A percentile compares a stretch with the other conserved stretches of the same genome.
Conservation (phyloP, 495 filamentous ascomycete genomes). For the Oleoguttula mirabilis region DNA sequence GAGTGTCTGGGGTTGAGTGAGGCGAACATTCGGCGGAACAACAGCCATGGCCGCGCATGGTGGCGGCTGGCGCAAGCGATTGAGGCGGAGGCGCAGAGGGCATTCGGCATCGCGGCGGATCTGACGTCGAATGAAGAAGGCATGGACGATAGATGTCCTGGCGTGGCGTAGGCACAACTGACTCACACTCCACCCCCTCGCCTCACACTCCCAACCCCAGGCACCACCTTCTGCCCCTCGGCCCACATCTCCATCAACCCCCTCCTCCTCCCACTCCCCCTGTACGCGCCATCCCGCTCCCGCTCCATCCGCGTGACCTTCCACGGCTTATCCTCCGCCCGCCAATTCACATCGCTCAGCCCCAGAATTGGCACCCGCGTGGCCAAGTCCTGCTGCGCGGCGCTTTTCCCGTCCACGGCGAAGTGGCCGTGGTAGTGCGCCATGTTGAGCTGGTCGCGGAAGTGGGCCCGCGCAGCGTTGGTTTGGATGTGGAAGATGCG, state of each 20-base stretch:
- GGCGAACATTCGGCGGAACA: too few relatives aligned
- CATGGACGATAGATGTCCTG: too few relatives aligned
- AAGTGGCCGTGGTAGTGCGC: conserved; percentile 30
- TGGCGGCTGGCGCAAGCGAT: too few relatives aligned
- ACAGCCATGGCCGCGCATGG: too few relatives aligned
- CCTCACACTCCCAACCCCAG: too few relatives aligned
- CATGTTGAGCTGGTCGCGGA: conserved; percentile 30
- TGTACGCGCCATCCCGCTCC: conserved; percentile 11
- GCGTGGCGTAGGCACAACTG: too few relatives aligned
- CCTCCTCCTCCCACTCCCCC: conserved; percentile 10
- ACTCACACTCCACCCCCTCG: too few relatives aligned
- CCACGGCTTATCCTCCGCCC: conserved; percentile 19
- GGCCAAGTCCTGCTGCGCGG: conserved; percentile 25
- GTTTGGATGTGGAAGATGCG: conserved; percentile 27
- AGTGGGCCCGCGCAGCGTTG: conserved; percentile 23
- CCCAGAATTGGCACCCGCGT: conserved; percentile 23
- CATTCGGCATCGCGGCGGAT: too few relatives aligned
- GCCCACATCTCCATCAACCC: conserved; percentile 22
- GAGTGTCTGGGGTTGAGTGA: too few relatives aligned
- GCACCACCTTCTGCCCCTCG: too few relatives aligned
- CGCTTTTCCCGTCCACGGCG: conserved; percentile 13
- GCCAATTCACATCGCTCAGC: conserved; percentile 26
- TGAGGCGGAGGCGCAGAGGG: too few relatives aligned
- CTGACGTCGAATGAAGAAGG: too few relatives aligned
- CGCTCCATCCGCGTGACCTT: conserved; percentile 17